Conservation (phyloP, 164 flowering plant species). For the Amborella trichopoda region DNA sequence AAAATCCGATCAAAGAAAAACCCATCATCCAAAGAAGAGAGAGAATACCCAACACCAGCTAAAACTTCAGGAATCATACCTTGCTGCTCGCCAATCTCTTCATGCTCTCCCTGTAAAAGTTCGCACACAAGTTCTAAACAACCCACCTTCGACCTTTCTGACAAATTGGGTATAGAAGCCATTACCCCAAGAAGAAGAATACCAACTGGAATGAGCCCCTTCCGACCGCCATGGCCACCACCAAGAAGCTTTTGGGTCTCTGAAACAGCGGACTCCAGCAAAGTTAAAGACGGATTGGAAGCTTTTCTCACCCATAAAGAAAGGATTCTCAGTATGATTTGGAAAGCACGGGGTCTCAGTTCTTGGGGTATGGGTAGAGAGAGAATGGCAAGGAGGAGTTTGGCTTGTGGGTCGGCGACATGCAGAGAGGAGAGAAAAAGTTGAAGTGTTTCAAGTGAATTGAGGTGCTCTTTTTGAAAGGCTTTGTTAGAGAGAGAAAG, state of each 20-base stretch:
- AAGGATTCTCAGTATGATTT: slow-evolving; percentile 59
- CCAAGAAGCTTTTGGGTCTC: slow-evolving; percentile 21
- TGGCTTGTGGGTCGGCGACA: slow-evolving; percentile 92
- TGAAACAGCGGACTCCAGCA: slow-evolving; percentile 40
- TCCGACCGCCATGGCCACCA: slow-evolving; percentile 6
- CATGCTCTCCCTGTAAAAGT: slow-evolving; percentile 33
- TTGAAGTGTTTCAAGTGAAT: slow-evolving; percentile 43
- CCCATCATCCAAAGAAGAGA: slow-evolving; percentile 32
- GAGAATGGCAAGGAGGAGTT: slow-evolving; percentile 53
- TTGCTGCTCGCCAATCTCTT: slow-evolving; percentile 11
- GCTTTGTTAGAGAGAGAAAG: slow-evolving; percentile 28
- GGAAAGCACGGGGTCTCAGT: slow-evolving; percentile 36
- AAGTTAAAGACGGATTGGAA: slow-evolving; percentile 35
- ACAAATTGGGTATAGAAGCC: slow-evolving; percentile 25
- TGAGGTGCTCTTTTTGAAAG: slow-evolving; percentile 32
- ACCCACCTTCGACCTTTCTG: slow-evolving; percentile 28
- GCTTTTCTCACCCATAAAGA: slow-evolving; percentile 80
- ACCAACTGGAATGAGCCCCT: slow-evolving; percentile 23
- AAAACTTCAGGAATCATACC: slow-evolving; percentile 42
- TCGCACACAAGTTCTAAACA: slow-evolving; percentile 56
- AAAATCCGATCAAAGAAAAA: slow-evolving; percentile 31
- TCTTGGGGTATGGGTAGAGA: slow-evolving; percentile 28
- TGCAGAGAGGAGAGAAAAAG: slow-evolving; percentile 45
- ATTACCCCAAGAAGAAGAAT: slow-evolving; percentile 65
- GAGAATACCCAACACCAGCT: slow-evolving; percentile 86